phyloP scores from a whole-genome alignment of 2,329 filamentous ascomycete genomes.

The Thielaviopsis populi region DNA sequence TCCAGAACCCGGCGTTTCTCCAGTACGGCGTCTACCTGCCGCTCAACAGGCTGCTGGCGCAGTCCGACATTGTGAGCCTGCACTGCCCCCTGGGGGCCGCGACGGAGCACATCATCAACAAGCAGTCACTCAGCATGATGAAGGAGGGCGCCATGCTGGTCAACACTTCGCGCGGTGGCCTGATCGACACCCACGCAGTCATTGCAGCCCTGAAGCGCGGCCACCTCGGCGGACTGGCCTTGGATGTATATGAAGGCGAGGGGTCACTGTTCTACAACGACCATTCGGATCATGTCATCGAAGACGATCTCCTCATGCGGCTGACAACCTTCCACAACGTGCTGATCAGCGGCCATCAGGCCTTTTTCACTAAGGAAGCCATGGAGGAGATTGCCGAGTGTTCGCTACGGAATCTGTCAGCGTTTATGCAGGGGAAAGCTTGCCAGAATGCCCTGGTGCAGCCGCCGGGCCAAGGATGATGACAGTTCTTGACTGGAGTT shows the following conservation, averaged over 20 bases:
- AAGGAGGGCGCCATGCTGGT: slow-evolving; percentile 46
- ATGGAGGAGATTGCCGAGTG: slow-evolving; percentile 46
- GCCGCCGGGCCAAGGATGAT: neutral
- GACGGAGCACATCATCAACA: slow-evolving; percentile 47
- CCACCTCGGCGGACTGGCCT: slow-evolving; percentile 45
- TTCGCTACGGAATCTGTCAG: slow-evolving; percentile 41
- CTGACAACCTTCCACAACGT: slow-evolving; percentile 55
- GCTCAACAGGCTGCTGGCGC: slow-evolving; percentile 39
- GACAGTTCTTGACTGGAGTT: neutral
- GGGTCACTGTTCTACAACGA: slow-evolving; percentile 50
- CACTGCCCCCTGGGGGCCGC: slow-evolving; percentile 49
- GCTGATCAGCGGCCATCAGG: slow-evolving; percentile 51
- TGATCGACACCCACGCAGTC: slow-evolving; percentile 45
- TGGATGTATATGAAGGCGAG: slow-evolving; percentile 56
- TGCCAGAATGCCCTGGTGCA: slow-evolving; percentile 28
- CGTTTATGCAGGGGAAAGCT: slow-evolving; percentile 25
- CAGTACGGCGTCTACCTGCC: slow-evolving; percentile 36
- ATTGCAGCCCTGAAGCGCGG: slow-evolving; percentile 45
- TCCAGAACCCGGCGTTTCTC: slow-evolving; percentile 33
- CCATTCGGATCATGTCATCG: slow-evolving; percentile 47
- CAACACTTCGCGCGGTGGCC: slow-evolving; percentile 52
- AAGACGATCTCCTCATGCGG: slow-evolving; percentile 51
- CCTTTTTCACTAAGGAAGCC: slow-evolving; percentile 53
- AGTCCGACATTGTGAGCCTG: slow-evolving; percentile 47
- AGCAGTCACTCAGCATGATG: slow-evolving; percentile 36